Base-by-base conservation (phyloP, 495 filamentous ascomycete species). In the Aspergillus cristatus region DNA sequence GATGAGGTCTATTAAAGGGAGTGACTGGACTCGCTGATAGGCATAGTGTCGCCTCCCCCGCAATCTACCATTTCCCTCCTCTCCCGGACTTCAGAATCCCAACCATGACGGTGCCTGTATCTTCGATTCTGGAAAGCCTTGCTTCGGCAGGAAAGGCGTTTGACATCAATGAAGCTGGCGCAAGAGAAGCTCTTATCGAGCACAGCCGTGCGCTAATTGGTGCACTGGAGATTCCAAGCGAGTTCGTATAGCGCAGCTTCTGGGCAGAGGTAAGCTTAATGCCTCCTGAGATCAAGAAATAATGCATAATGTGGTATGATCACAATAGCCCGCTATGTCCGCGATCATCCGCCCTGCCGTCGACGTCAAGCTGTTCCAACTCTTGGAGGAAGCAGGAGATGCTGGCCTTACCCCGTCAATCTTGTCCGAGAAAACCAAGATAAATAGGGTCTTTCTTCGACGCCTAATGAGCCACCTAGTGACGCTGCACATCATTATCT, bases 251-350 rank as follows among this genome's bases (percentile, higher is more conserved):
- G 40, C 58, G 60, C 18, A 64, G 48, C 13, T 60, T 59, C 37
- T 65, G 60, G 60, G 62, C 62, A n/a, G 62, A 65, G 43, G 62
- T 63, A 22, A 50, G 47, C 28, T 16, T 7, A 13, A 17, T 24
- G 8, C 20, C 8, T 24, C 8, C 8, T 24, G n/a, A n/a, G n/a
- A n/a, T n/a, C n/a, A n/a, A n/a, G n/a, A n/a, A n/a, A n/a, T n/a
- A n/a, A n/a, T n/a, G n/a, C n/a, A 15, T 34, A 11, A 30, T 43
- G 10, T 34, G 14, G 25, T 10, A 35, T 15, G 4, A 18, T 15
- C 17, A 20, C 10, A 7, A 18, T 32, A 64, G 62, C 62, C 60
- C 15, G 60, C 62, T n/a, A 42, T 42, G 43, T 53, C 58, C 1
- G 60, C 60, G 3, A 55, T 53, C 18, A 50, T 58, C 26, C 62